phyloP scores from a whole-genome alignment of 2,329 filamentous ascomycete genomes.

The Xenosphaeropsis pyriputrescens region DNA sequence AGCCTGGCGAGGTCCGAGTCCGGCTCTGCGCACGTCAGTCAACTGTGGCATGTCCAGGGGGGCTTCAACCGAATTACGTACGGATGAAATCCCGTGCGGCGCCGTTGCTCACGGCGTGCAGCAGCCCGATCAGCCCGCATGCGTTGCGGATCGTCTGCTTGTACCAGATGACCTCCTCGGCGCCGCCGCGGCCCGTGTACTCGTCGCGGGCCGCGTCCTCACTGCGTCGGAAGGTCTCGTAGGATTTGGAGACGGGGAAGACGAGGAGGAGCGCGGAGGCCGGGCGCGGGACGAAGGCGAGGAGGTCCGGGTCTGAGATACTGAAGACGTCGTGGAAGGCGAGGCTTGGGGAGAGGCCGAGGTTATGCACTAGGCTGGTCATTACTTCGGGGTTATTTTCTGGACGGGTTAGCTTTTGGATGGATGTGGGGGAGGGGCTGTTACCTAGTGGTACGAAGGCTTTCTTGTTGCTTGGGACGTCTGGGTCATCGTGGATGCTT shows the following conservation, averaged over 20 bases:
- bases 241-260: slow-evolving; percentile 70
- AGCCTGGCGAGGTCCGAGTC: slow-evolving; percentile 39
- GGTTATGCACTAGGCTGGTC: slow-evolving; percentile 66
- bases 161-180: slow-evolving; percentile 82
- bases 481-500: slow-evolving; percentile 8
- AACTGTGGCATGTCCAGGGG: too few species aligned
- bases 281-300: slow-evolving; percentile 80
- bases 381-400: slow-evolving; percentile 82
- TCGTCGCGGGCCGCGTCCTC: slow-evolving; percentile 53
- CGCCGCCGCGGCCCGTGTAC: slow-evolving; percentile 52
- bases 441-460: slow-evolving; percentile 18
- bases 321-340: slow-evolving; percentile 88
- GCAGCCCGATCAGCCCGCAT: slow-evolving; percentile 76
- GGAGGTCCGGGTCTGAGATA: slow-evolving; percentile 73
- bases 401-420: slow-evolving; percentile 24
- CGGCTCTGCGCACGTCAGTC: slow-evolving; percentile 14
- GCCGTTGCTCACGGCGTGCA: slow-evolving; percentile 75
- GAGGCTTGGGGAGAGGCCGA: slow-evolving; percentile 65
- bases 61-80: too few species aligned
- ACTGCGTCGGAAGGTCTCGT: slow-evolving; percentile 60
- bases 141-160: slow-evolving; percentile 89
- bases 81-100: slow-evolving; percentile 71
- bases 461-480: slow-evolving; percentile 15
- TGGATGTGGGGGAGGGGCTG: not conserved
- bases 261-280: slow-evolving; percentile 84